phyloP scores from a whole-genome alignment of 495 filamentous ascomycete genomes.

The Delitschia confertaspora region DNA sequence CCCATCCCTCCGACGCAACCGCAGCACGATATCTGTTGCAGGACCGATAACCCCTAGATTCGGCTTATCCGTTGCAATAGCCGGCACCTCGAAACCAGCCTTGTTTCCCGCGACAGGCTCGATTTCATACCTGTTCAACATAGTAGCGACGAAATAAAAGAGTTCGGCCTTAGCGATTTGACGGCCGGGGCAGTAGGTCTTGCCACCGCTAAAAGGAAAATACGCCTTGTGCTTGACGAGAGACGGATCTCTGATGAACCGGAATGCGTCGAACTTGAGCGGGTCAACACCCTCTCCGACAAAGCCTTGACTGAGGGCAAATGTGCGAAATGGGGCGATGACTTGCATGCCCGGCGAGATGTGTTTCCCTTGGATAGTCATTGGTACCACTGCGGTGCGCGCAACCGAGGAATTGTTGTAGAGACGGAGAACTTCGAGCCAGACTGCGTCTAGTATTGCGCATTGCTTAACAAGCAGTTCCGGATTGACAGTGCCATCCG shows the following conservation, averaged over 20 bases:
- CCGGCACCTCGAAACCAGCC: conserved; percentile 1
- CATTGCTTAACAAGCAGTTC: background rate
- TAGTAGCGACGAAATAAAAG: background rate
- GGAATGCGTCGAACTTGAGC: background rate
- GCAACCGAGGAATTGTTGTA: background rate
- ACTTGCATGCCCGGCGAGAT: background rate
- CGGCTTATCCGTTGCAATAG: too few species aligned
- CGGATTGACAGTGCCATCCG: background rate
- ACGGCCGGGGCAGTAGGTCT: background rate
- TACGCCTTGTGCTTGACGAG: background rate
- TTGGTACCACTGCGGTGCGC: background rate
- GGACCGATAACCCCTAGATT: too few species aligned
- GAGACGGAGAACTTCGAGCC: background rate
- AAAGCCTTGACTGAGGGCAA: background rate
- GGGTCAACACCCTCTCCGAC: background rate
- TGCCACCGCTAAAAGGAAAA: background rate
- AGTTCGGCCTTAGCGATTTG: background rate
- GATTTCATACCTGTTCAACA: background rate
- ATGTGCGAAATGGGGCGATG: background rate
- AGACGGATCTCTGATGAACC: background rate
- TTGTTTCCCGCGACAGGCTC: background rate
- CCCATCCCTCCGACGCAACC: too few species aligned
- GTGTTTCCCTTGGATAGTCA: background rate
- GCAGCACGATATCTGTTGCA: too few species aligned
- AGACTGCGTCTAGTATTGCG: background rate